Evolutionary conservation across 441 rosid species (phyloP).

Genomic region (Pelargonium fulgidum): DNA sequence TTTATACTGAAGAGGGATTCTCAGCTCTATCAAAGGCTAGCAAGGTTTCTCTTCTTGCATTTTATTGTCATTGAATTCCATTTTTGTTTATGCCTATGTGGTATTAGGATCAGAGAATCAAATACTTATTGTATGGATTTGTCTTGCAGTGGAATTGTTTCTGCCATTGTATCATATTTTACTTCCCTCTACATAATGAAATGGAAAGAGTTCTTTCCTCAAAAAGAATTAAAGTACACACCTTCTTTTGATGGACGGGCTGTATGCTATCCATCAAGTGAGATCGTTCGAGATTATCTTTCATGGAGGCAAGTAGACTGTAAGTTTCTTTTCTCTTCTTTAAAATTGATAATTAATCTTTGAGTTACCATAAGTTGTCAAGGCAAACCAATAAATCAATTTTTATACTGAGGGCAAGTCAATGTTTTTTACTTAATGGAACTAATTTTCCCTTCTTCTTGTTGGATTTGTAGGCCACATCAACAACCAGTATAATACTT

Average conservation of each 20-base stretch:
- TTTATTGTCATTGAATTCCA: neutral
- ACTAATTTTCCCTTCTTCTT: conserved; percentile 5
- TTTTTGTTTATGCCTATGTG: neutral
- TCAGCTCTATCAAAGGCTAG: conserved; percentile 47
- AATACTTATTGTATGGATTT: neutral
- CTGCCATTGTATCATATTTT: conserved; percentile 68
- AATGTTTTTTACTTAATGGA: neutral
- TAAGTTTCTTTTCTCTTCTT: conserved; percentile 33
- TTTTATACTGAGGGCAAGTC: neutral
- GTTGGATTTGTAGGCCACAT: conserved; percentile 64
- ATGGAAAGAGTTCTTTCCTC: conserved; percentile 33
- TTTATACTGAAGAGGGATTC: conserved; percentile 67
- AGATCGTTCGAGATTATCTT: conserved; percentile 73
- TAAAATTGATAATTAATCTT: neutral
- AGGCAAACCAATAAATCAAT: neutral
- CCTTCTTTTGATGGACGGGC: conserved; percentile 91
- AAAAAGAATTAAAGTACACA: conserved; percentile 55
- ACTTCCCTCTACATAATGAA: conserved; percentile 53
- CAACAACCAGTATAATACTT: conserved; percentile 85
- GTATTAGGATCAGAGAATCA: neutral
- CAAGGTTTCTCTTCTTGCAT: conserved; percentile 43
- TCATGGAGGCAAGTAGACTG: conserved; percentile 99
- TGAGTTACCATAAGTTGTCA: neutral
- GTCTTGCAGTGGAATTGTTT: conserved; percentile 48
- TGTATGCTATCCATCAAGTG: conserved; percentile 75